phyloP scores from a whole-genome alignment of 805 yeast genomes.

The Cyberlindnera sargentensis region DNA sequence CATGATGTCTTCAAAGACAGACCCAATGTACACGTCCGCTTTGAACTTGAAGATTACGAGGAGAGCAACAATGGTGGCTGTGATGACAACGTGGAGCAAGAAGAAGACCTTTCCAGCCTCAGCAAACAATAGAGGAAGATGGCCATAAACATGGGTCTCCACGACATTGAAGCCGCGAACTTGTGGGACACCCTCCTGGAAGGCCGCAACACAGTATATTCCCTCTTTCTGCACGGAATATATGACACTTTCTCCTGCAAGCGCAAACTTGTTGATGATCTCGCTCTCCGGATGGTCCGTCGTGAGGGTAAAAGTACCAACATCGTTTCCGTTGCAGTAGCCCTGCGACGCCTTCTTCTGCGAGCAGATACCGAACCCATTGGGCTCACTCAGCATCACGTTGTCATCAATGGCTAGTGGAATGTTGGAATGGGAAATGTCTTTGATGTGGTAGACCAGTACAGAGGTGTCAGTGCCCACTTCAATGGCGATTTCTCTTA shows the following conservation, averaged over 20 bases:
- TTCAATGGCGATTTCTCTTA: not conserved
- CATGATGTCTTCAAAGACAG: constrained; percentile 7
- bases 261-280: constrained; percentile 1
- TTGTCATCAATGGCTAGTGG: constrained; percentile 7
- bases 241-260: not conserved
- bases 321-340: constrained; percentile 3
- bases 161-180: constrained; percentile 1
- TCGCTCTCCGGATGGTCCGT: constrained; percentile 1
- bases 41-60: not conserved
- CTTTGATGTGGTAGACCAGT: constrained; percentile 10
- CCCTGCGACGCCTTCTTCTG: constrained; percentile 7
- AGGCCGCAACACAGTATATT: constrained; percentile 7
- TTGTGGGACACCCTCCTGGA: constrained; percentile 9
- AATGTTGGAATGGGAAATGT: constrained; percentile 7
- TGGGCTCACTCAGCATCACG: not conserved
- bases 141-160: constrained; percentile 9
- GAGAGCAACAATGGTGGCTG: not conserved
- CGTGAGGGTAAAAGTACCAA: constrained; percentile 10
- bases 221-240: constrained; percentile 3
- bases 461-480: constrained; percentile 4
- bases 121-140: constrained; percentile 2
- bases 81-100: not conserved
- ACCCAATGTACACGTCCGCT: constrained; percentile 5
- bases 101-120: not conserved
- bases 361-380: constrained; percentile 13